Conservation (phyloP, 2,329 filamentous ascomycete species). For the Myriangium duriaei region DNA sequence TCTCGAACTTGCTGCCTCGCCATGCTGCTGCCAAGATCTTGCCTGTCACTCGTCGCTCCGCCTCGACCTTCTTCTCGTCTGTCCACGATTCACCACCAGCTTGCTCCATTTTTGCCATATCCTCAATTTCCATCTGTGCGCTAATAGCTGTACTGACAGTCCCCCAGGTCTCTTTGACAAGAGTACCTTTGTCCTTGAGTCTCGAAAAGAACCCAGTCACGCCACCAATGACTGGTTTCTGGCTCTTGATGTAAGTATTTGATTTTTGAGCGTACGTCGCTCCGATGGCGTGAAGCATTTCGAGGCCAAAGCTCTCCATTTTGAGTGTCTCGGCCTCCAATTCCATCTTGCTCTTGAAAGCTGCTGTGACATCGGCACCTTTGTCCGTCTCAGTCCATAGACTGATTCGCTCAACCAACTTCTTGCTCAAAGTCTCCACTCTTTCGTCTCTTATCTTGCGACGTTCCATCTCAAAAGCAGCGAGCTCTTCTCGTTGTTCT, state of each 20-base stretch:
- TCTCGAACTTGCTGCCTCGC: conserved; percentile 94
- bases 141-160: conserved; percentile 94
- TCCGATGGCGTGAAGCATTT: conserved; percentile 91
- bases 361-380: conserved; percentile 64
- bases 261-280: conserved; percentile 82
- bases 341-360: conserved; percentile 87
- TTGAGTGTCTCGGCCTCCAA: conserved; percentile 96
- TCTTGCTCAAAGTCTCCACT: conserved; percentile 69
- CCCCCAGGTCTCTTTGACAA: conserved; percentile 97
- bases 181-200: conserved; percentile 88
- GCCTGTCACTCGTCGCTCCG: conserved; percentile 87
- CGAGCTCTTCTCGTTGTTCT: conserved; percentile 86
- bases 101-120: conserved; percentile 95
- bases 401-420: conserved; percentile 78
- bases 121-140: conserved; percentile 96
- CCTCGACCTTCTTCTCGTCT: conserved; percentile 90
- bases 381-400: conserved; percentile 98
- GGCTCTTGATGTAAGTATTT: conserved; percentile 76
- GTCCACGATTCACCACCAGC: conserved; percentile 95
- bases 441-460: conserved; percentile 76
- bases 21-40: conserved; percentile 97
- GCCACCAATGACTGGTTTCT: conserved; percentile 73
- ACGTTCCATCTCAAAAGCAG: conserved; percentile 78
- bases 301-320: conserved; percentile 96
- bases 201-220: conserved; percentile 90